A percentile compares a stretch with the other conserved stretches of the same genome.
phyloP scores from a whole-genome alignment of 2,329 filamentous ascomycete species.

The Parascedosporium putredinis region DNA sequence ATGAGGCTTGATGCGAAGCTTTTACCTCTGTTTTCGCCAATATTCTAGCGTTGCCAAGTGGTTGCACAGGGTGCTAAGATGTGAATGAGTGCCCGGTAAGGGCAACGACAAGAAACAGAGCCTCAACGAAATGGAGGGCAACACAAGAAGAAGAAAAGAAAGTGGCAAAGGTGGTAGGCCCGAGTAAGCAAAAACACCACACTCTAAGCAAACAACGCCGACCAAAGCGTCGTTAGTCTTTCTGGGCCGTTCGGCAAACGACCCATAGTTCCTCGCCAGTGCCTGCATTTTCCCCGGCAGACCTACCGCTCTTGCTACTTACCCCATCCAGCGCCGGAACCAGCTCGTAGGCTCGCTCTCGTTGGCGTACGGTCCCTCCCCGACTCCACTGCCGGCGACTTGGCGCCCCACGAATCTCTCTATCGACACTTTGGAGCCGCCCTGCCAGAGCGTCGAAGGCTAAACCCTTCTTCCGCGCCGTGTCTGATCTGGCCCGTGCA shows the following conservation, averaged over 20 bases:
- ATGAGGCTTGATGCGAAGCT: background rate
- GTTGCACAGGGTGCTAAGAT: background rate
- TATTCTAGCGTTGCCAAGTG: background rate
- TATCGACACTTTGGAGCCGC: background rate
- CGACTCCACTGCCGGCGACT: background rate
- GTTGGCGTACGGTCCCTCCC: background rate
- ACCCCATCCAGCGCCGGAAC: background rate
- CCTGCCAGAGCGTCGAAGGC: background rate
- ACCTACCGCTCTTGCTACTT: background rate
- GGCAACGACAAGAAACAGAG: background rate
- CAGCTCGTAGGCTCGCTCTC: background rate
- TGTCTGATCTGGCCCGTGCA: background rate
- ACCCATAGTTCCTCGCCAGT: too few species aligned
- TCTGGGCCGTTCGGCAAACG: background rate
- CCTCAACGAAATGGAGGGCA: too few species aligned
- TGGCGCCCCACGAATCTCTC: background rate
- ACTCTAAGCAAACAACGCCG: too few species aligned
- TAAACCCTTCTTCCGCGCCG: background rate
- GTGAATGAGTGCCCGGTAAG: background rate
- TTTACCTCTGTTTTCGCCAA: background rate
- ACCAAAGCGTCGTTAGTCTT: too few species aligned
- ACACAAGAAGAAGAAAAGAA: too few species aligned
- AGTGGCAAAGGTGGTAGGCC: too few species aligned
- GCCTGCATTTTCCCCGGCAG: too few species aligned
- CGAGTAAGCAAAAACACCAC: background rate